A percentile compares a stretch with the other conserved stretches of the same genome.
These are phyloP conservation scores for Hypoxylon lenormandii DNA, from an alignment of 495 filamentous ascomycete genomes.

Conservation along the genomic window DNA sequence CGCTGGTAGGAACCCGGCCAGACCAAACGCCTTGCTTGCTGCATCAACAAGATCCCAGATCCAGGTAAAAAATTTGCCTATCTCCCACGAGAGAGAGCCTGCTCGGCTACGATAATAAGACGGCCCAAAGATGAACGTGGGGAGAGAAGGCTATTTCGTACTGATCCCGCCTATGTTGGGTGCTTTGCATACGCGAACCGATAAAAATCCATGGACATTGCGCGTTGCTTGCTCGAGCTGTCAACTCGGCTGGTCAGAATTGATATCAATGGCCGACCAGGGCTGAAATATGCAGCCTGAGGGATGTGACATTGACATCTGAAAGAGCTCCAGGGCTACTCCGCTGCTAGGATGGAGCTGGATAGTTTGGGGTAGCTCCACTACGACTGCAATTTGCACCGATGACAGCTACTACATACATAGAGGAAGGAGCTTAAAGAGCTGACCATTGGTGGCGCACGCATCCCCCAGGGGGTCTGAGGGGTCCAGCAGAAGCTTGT, in stretches of 20 bases:
- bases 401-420: neutral
- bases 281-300: neutral
- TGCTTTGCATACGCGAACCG: conserved; percentile 21
- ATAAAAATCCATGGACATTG: conserved; percentile 7
- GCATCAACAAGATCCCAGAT: conserved; percentile 19
- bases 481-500: conserved; percentile 14
- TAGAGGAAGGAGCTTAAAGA: too few species aligned
- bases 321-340: neutral
- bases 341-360: neutral
- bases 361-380: conserved; percentile 18
- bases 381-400: neutral
- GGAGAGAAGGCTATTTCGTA: neutral
- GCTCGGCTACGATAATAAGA: conserved; percentile 26
- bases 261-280: conserved; percentile 20
- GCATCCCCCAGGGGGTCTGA: neutral
- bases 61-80: conserved; percentile 19
- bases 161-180: too few species aligned
- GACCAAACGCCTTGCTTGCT: conserved; percentile 12
- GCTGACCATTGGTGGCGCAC: conserved; percentile 7
- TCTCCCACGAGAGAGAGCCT: neutral
- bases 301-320: conserved; percentile 14
- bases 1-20: too few species aligned
- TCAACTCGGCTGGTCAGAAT: conserved; percentile 12
- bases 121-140: conserved; percentile 19
- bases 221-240: conserved; percentile 16